These are phyloP conservation scores for Neonectria ditissima DNA, from an alignment of 2,329 filamentous ascomycete species.

Conservation along the genomic window DNA sequence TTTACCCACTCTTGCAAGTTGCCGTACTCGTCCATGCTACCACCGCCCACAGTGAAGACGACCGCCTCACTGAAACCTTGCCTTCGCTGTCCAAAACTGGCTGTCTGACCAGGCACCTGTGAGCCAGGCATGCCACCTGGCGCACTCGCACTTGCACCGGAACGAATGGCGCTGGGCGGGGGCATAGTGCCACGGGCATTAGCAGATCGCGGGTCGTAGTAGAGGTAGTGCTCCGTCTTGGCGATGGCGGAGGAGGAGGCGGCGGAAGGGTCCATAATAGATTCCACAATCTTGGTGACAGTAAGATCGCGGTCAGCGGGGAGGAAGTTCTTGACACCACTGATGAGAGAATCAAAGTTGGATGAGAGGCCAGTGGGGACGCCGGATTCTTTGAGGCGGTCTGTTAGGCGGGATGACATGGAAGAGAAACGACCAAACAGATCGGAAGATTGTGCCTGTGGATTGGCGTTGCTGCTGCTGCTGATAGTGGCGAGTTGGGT, in stretches of 20 bases:
- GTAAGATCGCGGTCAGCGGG: slow-evolving; percentile 95
- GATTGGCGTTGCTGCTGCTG: slow-evolving; percentile 75
- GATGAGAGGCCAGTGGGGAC: slow-evolving; percentile 76
- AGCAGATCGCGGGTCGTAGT: slow-evolving; percentile 94
- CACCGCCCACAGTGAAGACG: slow-evolving; percentile 95
- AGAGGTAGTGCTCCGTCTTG: slow-evolving; percentile 96
- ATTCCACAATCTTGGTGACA: slow-evolving; percentile 97
- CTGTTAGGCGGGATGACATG: slow-evolving; percentile 90
- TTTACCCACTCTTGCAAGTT: slow-evolving; percentile 97
- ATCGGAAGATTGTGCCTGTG: slow-evolving; percentile 74
- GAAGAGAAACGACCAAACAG: slow-evolving; percentile 94
- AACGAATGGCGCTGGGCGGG: slow-evolving; percentile 73
- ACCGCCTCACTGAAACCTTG: slow-evolving; percentile 92
- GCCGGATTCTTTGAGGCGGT: slow-evolving; percentile 90
- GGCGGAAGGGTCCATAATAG: slow-evolving; percentile 93
- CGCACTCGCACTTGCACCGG: slow-evolving; percentile 54
- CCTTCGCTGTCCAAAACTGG: slow-evolving; percentile 89
- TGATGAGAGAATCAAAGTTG: slow-evolving; percentile 94
- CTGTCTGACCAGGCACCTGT: slow-evolving; percentile 72
- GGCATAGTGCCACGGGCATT: slow-evolving; percentile 94
- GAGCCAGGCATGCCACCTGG: slow-evolving; percentile 65
- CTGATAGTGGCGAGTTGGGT: slow-evolving; percentile 96
- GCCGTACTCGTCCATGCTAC: slow-evolving; percentile 98
- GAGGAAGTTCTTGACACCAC: slow-evolving; percentile 98
- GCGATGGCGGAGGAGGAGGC: slow-evolving; percentile 92